Evolutionary conservation across 2,329 filamentous ascomycete genomes (phyloP), one percentile per base, ranked within the genome.

Genomic region (Zopfia rhizophila): DNA sequence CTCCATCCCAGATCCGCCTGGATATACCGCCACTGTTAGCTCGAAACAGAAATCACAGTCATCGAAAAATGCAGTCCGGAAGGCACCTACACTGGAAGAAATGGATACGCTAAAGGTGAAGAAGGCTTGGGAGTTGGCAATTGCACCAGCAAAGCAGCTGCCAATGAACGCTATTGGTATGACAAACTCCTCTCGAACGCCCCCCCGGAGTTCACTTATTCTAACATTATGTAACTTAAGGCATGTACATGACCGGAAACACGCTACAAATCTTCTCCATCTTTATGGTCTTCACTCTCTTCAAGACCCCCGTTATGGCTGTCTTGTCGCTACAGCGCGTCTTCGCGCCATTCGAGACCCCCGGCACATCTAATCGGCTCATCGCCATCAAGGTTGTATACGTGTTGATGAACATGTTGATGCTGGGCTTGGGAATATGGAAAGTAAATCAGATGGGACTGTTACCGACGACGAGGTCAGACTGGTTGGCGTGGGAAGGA

Each of bases 201-300:
- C 18, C 18, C 14, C 3, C 19, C 27, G 7, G 14, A 21, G 7
- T 7, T 36, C 12, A 25, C 32, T 23, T 1, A 3, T 16, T 24
- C 32, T 21, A 18, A 23, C 11, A 14, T 21, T 17, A 8, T 17
- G 25, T 17, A 18, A 12, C 4, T 21, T 5, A 19, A 74, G 71
- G 72, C 87, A 97, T 97, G 91, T 99, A 99, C 82, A 99, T 99
- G 94, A 95, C 93, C 22, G 94, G 94, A 65, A 99, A 97, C 77
- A 91, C 90, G 51, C 84, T 99, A 33, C 94, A 99, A 72, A 97
- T 99, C 58, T 99, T 99, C 79, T 95, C 89, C 75, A 97, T 99
- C 75, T 97, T 97, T 91, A 99, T 97, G 92, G 93, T 97, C 13
- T 92, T 93, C 65, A 97, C 97, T 89, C 87, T 96, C 32, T 99